phyloP scores from a whole-genome alignment of 108 stramenopile species.

The Nitzschia palea region DNA sequence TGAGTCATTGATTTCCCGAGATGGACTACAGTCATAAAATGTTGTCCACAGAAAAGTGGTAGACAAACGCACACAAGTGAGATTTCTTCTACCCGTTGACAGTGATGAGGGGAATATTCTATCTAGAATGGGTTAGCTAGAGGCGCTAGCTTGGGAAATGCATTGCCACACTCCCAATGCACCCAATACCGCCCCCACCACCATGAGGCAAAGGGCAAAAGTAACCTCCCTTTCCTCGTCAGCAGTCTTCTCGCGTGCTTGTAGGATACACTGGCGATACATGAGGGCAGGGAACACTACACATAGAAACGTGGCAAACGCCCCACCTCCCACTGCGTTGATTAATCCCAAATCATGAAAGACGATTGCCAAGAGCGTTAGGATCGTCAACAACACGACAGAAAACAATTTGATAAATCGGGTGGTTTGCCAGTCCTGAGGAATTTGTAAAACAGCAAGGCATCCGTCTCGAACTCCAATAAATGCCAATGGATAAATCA shows the following conservation, averaged over 20 bases:
- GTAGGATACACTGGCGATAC: conserved; percentile 43
- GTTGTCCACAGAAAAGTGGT: not conserved
- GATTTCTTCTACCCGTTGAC: too few relatives aligned
- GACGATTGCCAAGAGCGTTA: conserved; percentile 40
- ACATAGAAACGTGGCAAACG: conserved; percentile 67
- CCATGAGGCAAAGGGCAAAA: conserved; percentile 11
- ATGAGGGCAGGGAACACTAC: conserved; percentile 86
- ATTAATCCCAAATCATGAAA: conserved; percentile 59
- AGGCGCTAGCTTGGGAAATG: not conserved
- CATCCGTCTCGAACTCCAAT: conserved; percentile 72
- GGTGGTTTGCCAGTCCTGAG: conserved; percentile 47
- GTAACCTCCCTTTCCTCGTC: not conserved
- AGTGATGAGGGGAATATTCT: not conserved
- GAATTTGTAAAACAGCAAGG: conserved; percentile 58
- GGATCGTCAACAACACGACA: conserved; percentile 31
- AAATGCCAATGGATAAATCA: not conserved
- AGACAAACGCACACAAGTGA: not conserved
- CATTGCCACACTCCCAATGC: conserved; percentile 1
- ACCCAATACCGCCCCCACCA: conserved; percentile 7
- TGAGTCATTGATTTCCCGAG: too few relatives aligned
- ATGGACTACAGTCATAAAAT: too few relatives aligned
- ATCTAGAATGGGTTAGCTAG: not conserved
- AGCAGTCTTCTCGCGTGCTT: not conserved
- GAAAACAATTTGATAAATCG: conserved; percentile 54
- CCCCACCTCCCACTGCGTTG: conserved; percentile 81